Conservation (phyloP, 1,284 basidiomycete genomes). For the Ceratobasidium sp. region DNA sequence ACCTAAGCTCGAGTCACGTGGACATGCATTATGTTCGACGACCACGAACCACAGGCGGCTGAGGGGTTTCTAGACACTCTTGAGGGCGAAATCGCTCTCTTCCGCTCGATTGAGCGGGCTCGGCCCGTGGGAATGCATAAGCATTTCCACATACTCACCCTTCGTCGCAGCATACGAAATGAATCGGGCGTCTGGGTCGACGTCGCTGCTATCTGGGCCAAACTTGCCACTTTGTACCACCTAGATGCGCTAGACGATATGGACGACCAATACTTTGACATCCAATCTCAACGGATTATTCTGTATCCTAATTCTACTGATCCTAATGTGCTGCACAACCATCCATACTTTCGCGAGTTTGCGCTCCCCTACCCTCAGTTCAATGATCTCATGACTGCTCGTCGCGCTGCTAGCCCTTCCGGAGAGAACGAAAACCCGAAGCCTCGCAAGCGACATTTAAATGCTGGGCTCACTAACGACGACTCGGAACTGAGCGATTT, state of each 20-base stretch:
- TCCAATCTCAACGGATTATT: slow-evolving; percentile 20
- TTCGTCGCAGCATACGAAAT: slow-evolving; percentile 77
- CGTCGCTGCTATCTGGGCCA: slow-evolving; percentile 78
- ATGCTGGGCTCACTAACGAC: slow-evolving; percentile 42
- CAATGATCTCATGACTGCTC: slow-evolving; percentile 38
- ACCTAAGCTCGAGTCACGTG: slow-evolving; percentile 37
- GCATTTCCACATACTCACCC: slow-evolving; percentile 82
- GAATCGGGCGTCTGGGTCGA: slow-evolving; percentile 76
- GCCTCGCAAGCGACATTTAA: slow-evolving; percentile 42
- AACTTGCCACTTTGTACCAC: slow-evolving; percentile 79
- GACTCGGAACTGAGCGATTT: slow-evolving; percentile 46
- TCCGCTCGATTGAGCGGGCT: slow-evolving; percentile 80
- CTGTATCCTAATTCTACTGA: slow-evolving; percentile 20
- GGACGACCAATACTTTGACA: slow-evolving; percentile 63
- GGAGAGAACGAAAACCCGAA: slow-evolving; percentile 34
- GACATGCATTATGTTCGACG: slow-evolving; percentile 13
- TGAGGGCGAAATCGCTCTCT: slow-evolving; percentile 85
- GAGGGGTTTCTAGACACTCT: slow-evolving; percentile 71
- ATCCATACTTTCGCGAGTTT: slow-evolving; percentile 50
- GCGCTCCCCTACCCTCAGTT: slow-evolving; percentile 50
- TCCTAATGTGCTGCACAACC: slow-evolving; percentile 35
- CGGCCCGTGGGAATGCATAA: slow-evolving; percentile 83
- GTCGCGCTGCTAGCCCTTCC: slow-evolving; percentile 39
- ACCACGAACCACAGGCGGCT: slow-evolving; percentile 42
- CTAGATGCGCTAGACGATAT: slow-evolving; percentile 81